These are phyloP conservation scores for Elsinoe australis DNA, from an alignment of 2,329 filamentous ascomycete species.

Conservation along the genomic window DNA sequence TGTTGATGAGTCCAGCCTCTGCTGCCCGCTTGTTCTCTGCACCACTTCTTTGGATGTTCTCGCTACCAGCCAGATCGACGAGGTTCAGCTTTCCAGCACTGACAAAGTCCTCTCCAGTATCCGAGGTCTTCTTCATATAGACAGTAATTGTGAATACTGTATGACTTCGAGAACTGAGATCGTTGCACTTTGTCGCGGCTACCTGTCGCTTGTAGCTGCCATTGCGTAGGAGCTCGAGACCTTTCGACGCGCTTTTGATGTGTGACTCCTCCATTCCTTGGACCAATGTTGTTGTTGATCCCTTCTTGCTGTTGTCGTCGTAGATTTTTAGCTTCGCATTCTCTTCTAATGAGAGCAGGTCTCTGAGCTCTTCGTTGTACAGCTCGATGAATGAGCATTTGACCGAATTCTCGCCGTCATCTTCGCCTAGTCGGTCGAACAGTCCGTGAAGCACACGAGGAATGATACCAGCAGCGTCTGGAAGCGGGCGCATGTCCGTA, in stretches of 20 bases:
- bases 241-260: conserved; percentile 75
- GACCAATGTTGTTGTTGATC: conserved; percentile 76
- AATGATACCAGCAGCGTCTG: conserved; percentile 90
- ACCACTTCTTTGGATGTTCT: conserved; percentile 94
- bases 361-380: conserved; percentile 94
- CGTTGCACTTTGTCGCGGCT: conserved; percentile 99
- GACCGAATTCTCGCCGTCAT: conserved; percentile 70
- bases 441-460: conserved; percentile 81
- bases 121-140: conserved; percentile 71
- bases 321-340: conserved; percentile 86
- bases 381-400: conserved; percentile 98
- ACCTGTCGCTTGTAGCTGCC: conserved; percentile 93
- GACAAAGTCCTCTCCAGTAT: conserved; percentile 82
- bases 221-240: conserved; percentile 78
- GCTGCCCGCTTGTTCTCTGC: conserved; percentile 96
- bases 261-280: conserved; percentile 97
- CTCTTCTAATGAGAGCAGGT: conserved; percentile 77
- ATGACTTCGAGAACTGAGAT: conserved; percentile 91
- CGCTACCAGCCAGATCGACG: conserved; percentile 91
- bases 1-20: conserved; percentile 96
- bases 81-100: conserved; percentile 91
- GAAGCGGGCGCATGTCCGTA: conserved; percentile 78
- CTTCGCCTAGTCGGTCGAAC: conserved; percentile 73
- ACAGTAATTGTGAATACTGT: conserved; percentile 96
- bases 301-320: conserved; percentile 80